phyloP scores from a whole-genome alignment of 331 rosid species.

The Arachis monticola region DNA sequence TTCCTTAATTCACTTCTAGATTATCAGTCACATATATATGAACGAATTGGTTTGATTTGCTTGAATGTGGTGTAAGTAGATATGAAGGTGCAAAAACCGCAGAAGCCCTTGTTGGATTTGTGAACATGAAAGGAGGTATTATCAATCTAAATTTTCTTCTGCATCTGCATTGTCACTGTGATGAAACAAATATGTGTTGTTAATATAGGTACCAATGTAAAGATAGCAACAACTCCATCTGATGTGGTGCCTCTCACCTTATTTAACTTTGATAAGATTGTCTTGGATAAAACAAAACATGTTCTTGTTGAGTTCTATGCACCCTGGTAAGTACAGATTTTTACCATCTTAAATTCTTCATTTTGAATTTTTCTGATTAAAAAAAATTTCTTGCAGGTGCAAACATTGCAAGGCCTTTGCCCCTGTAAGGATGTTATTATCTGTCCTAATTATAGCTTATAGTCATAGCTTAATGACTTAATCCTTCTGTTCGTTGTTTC shows the following conservation, averaged over 20 bases:
- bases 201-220: conserved; percentile 82
- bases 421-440: conserved; percentile 62
- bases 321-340: conserved; percentile 72
- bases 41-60: conserved; percentile 19
- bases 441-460: conserved; percentile 18
- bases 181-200: conserved; percentile 19
- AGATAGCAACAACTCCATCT: conserved; percentile 68
- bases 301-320: conserved; percentile 95
- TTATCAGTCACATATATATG: neutral
- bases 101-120: conserved; percentile 77
- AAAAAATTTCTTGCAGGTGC: conserved; percentile 64
- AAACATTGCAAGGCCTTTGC: conserved; percentile 96
- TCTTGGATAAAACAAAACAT: conserved; percentile 77
- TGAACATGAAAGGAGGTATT: conserved; percentile 78
- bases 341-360: conserved; percentile 18
- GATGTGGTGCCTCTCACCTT: conserved; percentile 65
- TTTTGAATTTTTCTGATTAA: conserved; percentile 17
- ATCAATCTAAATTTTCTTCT: conserved; percentile 19
- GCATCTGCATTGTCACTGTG: conserved; percentile 10
- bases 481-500: conserved; percentile 42
- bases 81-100: conserved; percentile 71
- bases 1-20: neutral
- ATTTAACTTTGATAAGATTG: conserved; percentile 72
- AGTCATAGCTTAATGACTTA: neutral
- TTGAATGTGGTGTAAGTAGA: conserved; percentile 44